These are phyloP conservation scores for Lactarius tabidus DNA, from an alignment of 768 basidiomycete genomes.

Conservation along the genomic window DNA sequence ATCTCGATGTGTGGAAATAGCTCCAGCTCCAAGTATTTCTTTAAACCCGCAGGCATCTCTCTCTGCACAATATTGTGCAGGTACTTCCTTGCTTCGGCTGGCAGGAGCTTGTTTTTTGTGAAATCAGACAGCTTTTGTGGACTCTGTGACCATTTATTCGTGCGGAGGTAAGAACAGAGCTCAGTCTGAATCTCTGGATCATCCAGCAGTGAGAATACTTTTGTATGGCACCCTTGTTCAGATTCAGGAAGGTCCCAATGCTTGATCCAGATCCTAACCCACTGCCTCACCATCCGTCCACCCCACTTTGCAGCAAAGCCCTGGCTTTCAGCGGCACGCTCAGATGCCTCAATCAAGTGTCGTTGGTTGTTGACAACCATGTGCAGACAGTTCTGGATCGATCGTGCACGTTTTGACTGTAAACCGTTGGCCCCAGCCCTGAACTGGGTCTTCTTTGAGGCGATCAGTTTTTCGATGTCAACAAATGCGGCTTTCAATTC, in stretches of 20 bases:
- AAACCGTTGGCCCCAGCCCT: constrained; percentile 19
- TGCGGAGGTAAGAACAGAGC: constrained; percentile 18
- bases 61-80: too few species aligned
- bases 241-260: too few species aligned
- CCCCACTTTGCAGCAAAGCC: too few species aligned
- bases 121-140: constrained; percentile 22
- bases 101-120: constrained; percentile 19
- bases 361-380: constrained; percentile 26
- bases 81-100: neutral
- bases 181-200: too few species aligned
- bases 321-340: neutral
- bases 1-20: constrained; percentile 22
- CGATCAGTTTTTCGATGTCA: too few species aligned
- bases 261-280: too few species aligned
- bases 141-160: constrained; percentile 26
- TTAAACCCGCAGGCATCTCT: too few species aligned
- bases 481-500: too few species aligned
- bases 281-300: too few species aligned
- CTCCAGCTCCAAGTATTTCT: constrained; percentile 7
- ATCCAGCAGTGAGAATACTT: too few species aligned
- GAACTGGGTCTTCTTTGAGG: too few species aligned
- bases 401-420: constrained; percentile 27
- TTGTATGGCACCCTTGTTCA: too few species aligned
- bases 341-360: constrained; percentile 27
- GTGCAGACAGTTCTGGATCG: constrained; percentile 25